These are phyloP conservation scores for Globisporangium camurandrum DNA, from an alignment of 352 stramenopile genomes.

Conservation along the genomic window DNA sequence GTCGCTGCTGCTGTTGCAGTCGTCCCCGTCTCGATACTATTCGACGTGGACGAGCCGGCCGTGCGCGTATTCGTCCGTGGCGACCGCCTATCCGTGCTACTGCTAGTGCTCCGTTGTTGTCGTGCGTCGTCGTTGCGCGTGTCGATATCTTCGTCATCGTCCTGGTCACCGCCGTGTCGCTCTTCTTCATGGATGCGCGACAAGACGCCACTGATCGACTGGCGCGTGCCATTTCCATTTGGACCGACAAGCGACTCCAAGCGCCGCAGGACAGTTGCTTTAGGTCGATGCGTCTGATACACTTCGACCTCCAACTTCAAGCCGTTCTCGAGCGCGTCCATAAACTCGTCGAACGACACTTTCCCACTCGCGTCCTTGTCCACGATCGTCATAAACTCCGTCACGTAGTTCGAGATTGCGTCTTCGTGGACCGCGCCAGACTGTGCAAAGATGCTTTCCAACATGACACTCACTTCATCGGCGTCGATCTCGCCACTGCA, in stretches of 20 bases:
- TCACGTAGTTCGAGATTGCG: constrained; percentile 64
- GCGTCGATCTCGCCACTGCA: constrained; percentile 77
- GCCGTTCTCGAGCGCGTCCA: constrained; percentile 63
- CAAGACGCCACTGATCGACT: neutral
- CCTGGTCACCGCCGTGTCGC: too few relatives aligned
- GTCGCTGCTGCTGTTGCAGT: neutral
- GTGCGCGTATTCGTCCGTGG: neutral
- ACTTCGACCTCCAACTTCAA: constrained; percentile 76
- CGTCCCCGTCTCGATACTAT: constrained; percentile 14
- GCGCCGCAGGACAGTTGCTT: constrained; percentile 12
- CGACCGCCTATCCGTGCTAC: neutral
- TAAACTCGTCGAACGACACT: constrained; percentile 80
- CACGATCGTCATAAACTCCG: constrained; percentile 67
- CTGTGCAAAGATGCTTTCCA: constrained; percentile 73
- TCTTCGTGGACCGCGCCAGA: constrained; percentile 64
- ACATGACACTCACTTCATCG: constrained; percentile 67
- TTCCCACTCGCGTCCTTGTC: constrained; percentile 58
- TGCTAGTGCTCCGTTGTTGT: neutral
- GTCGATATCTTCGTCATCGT: too few relatives aligned
- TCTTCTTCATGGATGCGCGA: constrained; percentile 3
- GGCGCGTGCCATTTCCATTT: neutral
- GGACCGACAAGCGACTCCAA: constrained; percentile 5
- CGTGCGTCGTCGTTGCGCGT: constrained; percentile 10
- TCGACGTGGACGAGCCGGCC: too few relatives aligned
- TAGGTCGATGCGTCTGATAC: constrained; percentile 34